Percentiles rank a stretch among this genome's conserved stretches.
These are phyloP conservation scores for Solanum virginianum DNA, from an alignment of 257 asterid genomes.

Conservation along the genomic window DNA sequence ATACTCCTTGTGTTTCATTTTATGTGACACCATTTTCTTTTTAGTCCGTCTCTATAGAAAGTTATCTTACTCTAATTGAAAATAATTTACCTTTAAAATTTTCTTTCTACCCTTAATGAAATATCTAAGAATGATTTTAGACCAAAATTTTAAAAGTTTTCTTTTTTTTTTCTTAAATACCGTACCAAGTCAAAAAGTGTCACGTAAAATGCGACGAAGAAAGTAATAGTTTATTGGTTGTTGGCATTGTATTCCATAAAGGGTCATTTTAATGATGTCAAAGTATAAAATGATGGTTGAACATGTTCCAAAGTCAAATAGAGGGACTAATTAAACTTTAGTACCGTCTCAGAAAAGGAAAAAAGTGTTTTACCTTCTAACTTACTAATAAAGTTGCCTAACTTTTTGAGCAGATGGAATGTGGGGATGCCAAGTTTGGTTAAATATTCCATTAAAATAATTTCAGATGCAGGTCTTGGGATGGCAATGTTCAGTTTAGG, in stretches of 20 bases:
- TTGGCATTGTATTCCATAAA: background rate
- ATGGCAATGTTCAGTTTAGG: conserved; percentile 82
- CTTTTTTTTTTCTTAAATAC: no score
- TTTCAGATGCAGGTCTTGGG: conserved; percentile 76
- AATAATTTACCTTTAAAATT: no score
- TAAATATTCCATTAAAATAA: conserved; percentile 53
- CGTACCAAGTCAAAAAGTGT: no score
- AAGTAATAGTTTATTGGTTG: background rate
- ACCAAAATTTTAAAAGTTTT: no score
- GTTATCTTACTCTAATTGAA: no score
- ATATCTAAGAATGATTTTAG: no score
- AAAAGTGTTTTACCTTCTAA: background rate
- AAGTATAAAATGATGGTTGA: background rate
- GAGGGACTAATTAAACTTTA: background rate
- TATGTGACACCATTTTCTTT: no score
- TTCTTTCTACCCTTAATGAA: no score
- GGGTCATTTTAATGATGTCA: background rate
- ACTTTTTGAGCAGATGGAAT: conserved; percentile 42
- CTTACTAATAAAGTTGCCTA: background rate
- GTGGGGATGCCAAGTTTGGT: conserved; percentile 65
- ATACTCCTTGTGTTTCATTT: background rate
- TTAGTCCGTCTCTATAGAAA: no score
- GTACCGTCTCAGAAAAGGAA: background rate
- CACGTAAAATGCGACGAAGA: no score
- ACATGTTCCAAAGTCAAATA: background rate